phyloP scores from a whole-genome alignment of 2,329 filamentous ascomycete genomes.

The Penicillium sclerotigenum region DNA sequence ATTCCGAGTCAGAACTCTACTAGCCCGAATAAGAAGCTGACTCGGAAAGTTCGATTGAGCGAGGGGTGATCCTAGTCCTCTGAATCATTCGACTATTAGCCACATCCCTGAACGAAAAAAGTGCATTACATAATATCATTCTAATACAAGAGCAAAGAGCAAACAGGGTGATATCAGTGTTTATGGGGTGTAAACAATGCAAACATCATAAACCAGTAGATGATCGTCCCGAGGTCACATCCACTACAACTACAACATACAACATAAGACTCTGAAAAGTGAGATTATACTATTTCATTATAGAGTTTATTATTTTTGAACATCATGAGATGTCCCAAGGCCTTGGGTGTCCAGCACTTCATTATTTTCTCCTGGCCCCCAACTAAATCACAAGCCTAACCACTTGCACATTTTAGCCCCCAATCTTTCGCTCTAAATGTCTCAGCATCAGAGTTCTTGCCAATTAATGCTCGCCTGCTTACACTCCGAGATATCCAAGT shows the following conservation, averaged over 20 bases:
- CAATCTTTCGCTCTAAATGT: neutral
- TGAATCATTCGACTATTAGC: neutral
- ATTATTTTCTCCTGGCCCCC: neutral
- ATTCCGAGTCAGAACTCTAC: neutral
- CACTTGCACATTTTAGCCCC: neutral
- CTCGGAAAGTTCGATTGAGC: neutral
- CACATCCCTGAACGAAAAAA: neutral
- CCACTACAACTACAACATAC: neutral
- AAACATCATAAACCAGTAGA: neutral
- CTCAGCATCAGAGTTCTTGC: neutral
- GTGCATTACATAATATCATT: neutral
- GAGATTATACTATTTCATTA: neutral
- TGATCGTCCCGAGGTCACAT: neutral
- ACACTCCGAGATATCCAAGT: neutral
- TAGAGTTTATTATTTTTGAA: neutral
- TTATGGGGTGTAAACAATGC: neutral
- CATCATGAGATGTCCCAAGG: neutral
- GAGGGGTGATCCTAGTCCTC: neutral
- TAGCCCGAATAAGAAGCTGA: neutral
- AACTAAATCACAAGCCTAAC: neutral
- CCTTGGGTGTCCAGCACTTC: neutral
- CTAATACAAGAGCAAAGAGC: neutral
- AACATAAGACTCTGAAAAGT: neutral
- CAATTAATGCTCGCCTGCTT: neutral
- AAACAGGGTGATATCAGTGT: neutral